These are phyloP conservation scores for Dovyalis caffra DNA, from an alignment of 345 rosid genomes.

Conservation along the genomic window DNA sequence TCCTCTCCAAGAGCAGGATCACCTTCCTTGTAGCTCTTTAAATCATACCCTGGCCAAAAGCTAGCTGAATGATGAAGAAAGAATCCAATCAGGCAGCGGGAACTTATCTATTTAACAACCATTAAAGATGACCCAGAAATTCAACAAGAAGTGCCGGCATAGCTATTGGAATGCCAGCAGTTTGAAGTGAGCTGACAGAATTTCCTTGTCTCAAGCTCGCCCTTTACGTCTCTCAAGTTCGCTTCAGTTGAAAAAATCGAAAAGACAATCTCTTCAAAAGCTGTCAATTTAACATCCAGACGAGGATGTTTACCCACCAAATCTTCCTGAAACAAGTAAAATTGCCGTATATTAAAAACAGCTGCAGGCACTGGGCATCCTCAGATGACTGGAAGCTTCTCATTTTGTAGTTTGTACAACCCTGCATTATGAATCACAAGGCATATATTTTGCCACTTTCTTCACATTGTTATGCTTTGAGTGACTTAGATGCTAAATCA, in stretches of 20 bases:
- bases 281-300: constrained; percentile 9
- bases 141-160: not conserved
- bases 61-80: too few species aligned
- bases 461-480: constrained; percentile 25
- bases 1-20: too few species aligned
- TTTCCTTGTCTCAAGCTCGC: not conserved
- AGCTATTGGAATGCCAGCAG: not conserved
- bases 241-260: constrained; percentile 8
- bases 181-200: not conserved
- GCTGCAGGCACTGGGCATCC: constrained; percentile 28
- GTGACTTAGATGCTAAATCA: constrained; percentile 29
- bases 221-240: not conserved
- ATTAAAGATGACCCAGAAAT: not conserved
- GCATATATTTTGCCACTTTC: constrained; percentile 23
- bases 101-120: too few species aligned
- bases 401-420: constrained; percentile 7
- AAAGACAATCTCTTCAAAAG: not conserved
- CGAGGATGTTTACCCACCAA: not conserved
- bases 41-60: too few species aligned
- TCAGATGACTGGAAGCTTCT: constrained; percentile 20
- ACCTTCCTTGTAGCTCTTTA: too few species aligned
- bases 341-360: constrained; percentile 25
- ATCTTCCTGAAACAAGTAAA: not conserved
- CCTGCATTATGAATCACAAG: constrained; percentile 43
- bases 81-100: too few species aligned